A percentile compares a stretch with the other conserved stretches of the same genome.
Evolutionary conservation across 2,329 filamentous ascomycete genomes (phyloP).

Genomic region (Cercospora sp.): DNA sequence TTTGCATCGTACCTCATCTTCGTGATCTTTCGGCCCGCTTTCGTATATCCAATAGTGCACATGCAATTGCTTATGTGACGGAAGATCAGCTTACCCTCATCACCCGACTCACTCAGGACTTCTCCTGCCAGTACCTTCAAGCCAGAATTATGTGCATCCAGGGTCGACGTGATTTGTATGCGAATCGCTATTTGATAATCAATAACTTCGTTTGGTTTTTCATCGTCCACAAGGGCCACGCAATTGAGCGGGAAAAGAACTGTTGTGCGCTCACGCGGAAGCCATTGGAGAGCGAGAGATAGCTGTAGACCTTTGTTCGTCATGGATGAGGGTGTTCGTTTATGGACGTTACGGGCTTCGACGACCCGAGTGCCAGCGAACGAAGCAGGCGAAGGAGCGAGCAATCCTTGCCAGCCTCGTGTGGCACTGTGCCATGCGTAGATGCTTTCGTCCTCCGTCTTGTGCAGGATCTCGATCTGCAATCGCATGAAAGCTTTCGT

Average conservation of each 20-base stretch:
- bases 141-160: not conserved
- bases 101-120: not conserved
- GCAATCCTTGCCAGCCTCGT: not conserved
- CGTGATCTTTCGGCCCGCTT: not conserved
- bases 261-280: not conserved
- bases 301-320: not conserved
- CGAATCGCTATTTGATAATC: not conserved
- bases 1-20: not conserved
- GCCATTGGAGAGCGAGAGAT: not conserved
- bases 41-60: not conserved
- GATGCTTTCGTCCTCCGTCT: slow-evolving; percentile 10
- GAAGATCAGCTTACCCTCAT: not conserved
- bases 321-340: not conserved
- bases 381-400: not conserved
- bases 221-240: not conserved
- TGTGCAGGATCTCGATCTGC: slow-evolving; percentile 6
- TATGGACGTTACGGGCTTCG: not conserved
- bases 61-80: not conserved
- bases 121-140: not conserved
- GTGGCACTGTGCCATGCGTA: slow-evolving; percentile 8
- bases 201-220: not conserved
- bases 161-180: not conserved
- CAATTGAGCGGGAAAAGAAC: not conserved
- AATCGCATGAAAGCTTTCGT: slow-evolving; percentile 2
- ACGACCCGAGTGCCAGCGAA: not conserved